Conservation (phyloP, 208 protist species). For the Trypanosoma scelopori region DNA sequence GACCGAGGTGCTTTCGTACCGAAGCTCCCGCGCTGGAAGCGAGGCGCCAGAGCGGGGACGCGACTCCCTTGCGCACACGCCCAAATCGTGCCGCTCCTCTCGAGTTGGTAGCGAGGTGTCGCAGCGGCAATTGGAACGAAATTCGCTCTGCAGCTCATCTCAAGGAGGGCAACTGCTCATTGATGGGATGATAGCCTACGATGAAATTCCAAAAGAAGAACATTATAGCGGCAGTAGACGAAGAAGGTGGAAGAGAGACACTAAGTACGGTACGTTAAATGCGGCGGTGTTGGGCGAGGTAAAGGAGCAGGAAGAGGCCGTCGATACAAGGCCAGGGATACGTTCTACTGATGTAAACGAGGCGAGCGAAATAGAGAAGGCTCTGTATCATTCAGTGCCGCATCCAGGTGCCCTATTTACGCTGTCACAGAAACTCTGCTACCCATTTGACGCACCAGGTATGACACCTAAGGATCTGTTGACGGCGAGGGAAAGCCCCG, state of each 20-base stretch:
- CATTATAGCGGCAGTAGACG: neutral
- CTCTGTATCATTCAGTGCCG: conserved; percentile 55
- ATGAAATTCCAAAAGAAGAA: neutral
- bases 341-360: neutral
- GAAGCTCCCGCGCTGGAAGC: conserved; percentile 30
- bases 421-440: conserved; percentile 65
- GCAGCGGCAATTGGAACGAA: conserved; percentile 15
- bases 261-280: neutral
- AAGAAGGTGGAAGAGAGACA: neutral
- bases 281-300: neutral
- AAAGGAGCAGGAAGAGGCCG: neutral
- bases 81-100: conserved; percentile 32
- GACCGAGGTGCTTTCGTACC: conserved; percentile 37
- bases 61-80: conserved; percentile 5
- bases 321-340: neutral
- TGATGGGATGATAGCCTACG: neutral
- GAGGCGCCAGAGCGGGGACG: conserved; percentile 18
- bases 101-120: conserved; percentile 51
- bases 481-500: neutral
- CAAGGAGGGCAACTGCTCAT: neutral
- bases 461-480: neutral
- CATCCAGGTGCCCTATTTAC: conserved; percentile 45
- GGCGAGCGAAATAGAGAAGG: conserved; percentile 14
- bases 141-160: conserved; percentile 11
- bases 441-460: conserved; percentile 53